A percentile compares a stretch with the other conserved stretches of the same genome.
These are phyloP conservation scores for Achaetomium macrosporum DNA, from an alignment of 2,329 filamentous ascomycete genomes.

Conservation along the genomic window DNA sequence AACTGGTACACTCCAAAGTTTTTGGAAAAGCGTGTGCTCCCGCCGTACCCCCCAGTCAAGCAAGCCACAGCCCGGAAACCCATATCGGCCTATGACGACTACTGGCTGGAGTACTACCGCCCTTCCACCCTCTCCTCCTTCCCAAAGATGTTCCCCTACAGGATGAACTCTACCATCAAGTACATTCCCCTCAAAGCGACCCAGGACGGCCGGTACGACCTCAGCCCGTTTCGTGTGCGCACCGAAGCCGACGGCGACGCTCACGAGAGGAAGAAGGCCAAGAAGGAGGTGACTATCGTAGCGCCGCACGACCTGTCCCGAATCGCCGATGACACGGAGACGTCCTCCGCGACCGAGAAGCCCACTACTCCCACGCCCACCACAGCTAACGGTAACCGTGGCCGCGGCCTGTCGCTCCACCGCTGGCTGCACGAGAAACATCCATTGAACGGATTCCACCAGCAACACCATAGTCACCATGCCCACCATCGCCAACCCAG, in stretches of 20 bases:
- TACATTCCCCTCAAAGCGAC: slow-evolving; percentile 72
- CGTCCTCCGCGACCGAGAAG: slow-evolving; percentile 33
- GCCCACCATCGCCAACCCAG: slow-evolving; percentile 28
- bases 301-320: slow-evolving; percentile 46
- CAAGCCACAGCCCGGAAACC: slow-evolving; percentile 35
- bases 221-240: slow-evolving; percentile 82
- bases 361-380: neutral
- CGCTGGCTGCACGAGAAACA: slow-evolving; percentile 54
- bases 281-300: slow-evolving; percentile 66
- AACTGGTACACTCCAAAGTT: slow-evolving; percentile 77
- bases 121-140: slow-evolving; percentile 84
- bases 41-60: slow-evolving; percentile 38
- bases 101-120: slow-evolving; percentile 96
- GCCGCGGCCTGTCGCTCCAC: slow-evolving; percentile 50
- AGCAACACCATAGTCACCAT: slow-evolving; percentile 1
- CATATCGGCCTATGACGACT: slow-evolving; percentile 73
- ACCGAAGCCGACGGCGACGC: slow-evolving; percentile 54
- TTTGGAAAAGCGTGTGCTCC: slow-evolving; percentile 58
- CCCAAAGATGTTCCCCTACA: slow-evolving; percentile 85
- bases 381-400: slow-evolving; percentile 34
- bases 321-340: slow-evolving; percentile 32
- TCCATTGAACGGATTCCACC: slow-evolving; percentile 13
- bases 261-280: slow-evolving; percentile 54
- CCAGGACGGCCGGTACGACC: slow-evolving; percentile 69
- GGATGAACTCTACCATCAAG: slow-evolving; percentile 82